Percentiles rank a stretch among this genome's conserved stretches.
phyloP scores from a whole-genome alignment of 73 alveolate species.

The Stentor coeruleus region DNA sequence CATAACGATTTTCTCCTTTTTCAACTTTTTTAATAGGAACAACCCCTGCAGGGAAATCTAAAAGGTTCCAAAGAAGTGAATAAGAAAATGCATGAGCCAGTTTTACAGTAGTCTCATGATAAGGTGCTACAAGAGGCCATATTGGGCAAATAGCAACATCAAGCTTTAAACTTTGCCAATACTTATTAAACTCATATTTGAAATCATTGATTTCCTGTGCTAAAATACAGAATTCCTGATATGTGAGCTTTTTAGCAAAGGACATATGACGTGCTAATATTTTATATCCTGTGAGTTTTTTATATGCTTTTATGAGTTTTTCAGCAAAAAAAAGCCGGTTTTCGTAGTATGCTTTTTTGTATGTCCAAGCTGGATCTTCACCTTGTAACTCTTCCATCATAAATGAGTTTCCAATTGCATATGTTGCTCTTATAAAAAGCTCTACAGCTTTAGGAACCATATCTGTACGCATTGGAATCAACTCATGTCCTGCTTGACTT shows the following conservation, averaged over 20 bases:
- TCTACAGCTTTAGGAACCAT: conserved; percentile 25
- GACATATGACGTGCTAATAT: neutral
- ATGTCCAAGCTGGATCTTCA: conserved; percentile 33
- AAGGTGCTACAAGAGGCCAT: conserved; percentile 57
- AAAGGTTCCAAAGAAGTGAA: conserved; percentile 42
- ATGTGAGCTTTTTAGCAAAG: conserved; percentile 12
- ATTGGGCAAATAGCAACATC: conserved; percentile 65
- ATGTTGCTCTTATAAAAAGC: conserved; percentile 1
- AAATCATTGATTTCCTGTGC: neutral
- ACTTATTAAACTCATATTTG: conserved; percentile 36
- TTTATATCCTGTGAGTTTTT: neutral
- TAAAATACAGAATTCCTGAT: conserved; percentile 19
- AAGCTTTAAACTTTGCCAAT: conserved; percentile 39
- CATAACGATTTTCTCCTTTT: conserved; percentile 44
- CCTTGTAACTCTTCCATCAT: conserved; percentile 29
- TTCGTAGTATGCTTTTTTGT: neutral
- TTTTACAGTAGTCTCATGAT: conserved; percentile 43
- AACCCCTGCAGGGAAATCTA: conserved; percentile 37
- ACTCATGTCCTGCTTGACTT: conserved; percentile 33
- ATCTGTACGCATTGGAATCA: conserved; percentile 21
- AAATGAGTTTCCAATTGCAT: conserved; percentile 16
- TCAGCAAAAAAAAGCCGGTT: neutral
- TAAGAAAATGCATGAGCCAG: conserved; percentile 36
- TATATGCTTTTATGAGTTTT: neutral
- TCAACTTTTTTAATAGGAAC: conserved; percentile 58